phyloP scores from a whole-genome alignment of 352 stramenopile genomes.

The Pythium sukuiense region DNA sequence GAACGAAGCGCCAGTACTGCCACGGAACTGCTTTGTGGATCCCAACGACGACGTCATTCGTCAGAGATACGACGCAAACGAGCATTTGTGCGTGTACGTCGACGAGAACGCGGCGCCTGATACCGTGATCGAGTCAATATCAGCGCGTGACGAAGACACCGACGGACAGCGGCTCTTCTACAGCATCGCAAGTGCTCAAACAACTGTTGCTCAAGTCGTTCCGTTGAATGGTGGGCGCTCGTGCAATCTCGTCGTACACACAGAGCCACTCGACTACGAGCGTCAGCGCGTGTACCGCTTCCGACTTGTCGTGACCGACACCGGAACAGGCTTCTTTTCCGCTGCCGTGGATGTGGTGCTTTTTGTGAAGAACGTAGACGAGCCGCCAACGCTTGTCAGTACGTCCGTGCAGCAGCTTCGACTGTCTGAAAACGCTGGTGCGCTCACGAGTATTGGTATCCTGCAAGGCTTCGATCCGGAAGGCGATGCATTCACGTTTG shows the following conservation, averaged over 20 bases:
- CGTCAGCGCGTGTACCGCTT: conserved; percentile 35
- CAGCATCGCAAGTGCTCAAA: conserved; percentile 17
- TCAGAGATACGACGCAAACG: conserved; percentile 45
- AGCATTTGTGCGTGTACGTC: conserved; percentile 46
- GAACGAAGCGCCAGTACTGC: conserved; percentile 44
- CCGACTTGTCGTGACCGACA: conserved; percentile 48
- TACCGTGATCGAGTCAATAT: conserved; percentile 30
- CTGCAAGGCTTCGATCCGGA: conserved; percentile 50
- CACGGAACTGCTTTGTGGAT: conserved; percentile 53
- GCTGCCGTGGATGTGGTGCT: conserved; percentile 47
- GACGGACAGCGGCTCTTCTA: conserved; percentile 48
- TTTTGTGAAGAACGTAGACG: conserved; percentile 48
- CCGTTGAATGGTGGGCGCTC: conserved; percentile 25
- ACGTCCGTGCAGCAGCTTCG: conserved; percentile 32
- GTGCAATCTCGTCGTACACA: conserved; percentile 38
- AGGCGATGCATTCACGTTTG: conserved; percentile 43
- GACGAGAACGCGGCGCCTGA: conserved; percentile 34
- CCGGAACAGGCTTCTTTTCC: conserved; percentile 38
- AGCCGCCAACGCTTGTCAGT: conserved; percentile 35
- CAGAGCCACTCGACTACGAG: conserved; percentile 47
- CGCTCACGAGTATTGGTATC: conserved; percentile 27
- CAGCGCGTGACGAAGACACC: conserved; percentile 37
- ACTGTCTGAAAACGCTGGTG: conserved; percentile 38
- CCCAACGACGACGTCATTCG: conserved; percentile 25
- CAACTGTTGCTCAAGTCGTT: conserved; percentile 33